A percentile compares a stretch with the other conserved stretches of the same genome.
Conservation (phyloP, 441 rosid species). For the Erodium trifolium region DNA sequence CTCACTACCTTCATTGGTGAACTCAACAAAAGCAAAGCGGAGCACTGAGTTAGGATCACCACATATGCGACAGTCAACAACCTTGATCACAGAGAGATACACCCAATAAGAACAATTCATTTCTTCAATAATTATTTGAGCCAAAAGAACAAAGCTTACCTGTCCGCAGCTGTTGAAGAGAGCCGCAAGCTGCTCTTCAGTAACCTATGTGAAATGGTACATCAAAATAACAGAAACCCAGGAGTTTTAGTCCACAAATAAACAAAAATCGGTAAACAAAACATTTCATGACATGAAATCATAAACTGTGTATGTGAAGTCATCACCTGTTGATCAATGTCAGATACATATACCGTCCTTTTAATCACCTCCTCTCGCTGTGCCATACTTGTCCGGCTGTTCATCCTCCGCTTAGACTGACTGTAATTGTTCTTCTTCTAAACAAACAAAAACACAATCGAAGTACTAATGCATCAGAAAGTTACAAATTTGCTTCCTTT, state of each 20-base stretch:
- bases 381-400: conserved; percentile 67
- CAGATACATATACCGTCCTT: conserved; percentile 62
- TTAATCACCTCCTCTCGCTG: conserved; percentile 51
- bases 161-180: conserved; percentile 80
- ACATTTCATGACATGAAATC: too few species aligned
- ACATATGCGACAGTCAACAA: conserved; percentile 93
- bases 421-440: conserved; percentile 46
- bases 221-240: conserved; percentile 10
- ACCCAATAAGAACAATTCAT: conserved; percentile 1
- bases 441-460: conserved; percentile 11
- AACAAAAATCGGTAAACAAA: too few species aligned
- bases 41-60: conserved; percentile 91
- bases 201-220: conserved; percentile 37
- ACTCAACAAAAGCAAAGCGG: conserved; percentile 81
- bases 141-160: conserved; percentile 29
- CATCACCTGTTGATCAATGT: conserved; percentile 74
- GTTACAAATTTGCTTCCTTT: background rate
- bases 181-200: conserved; percentile 92
- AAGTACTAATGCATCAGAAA: background rate
- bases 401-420: conserved; percentile 54
- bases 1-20: conserved; percentile 64
- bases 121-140: background rate
- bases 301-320: too few species aligned
- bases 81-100: conserved; percentile 29
- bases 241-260: too few species aligned